Evolutionary conservation across 305 asterid species (phyloP), one percentile per base, ranked within the genome.

Genomic region (Caryopteris hybrid): DNA sequence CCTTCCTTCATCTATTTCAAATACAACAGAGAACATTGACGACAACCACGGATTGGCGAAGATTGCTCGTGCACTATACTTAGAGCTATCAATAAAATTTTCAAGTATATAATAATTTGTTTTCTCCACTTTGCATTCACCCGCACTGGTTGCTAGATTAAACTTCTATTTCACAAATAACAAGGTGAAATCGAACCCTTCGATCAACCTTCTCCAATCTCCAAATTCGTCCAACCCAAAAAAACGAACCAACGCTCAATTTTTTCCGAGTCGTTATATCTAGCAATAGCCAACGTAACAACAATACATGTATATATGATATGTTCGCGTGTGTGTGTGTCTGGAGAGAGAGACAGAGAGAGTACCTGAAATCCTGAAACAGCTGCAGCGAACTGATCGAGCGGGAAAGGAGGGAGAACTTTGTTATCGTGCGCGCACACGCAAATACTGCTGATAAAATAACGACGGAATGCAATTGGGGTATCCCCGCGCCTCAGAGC

Each of bases 41-140:
- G 56, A 7, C 68, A 16, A 31, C n/a, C 56, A 10, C 61, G 21
- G 20, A 16, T 21, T 33, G 12, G 12, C 27, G 39, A 25, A 13
- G 74, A 31, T 33, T 17, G 29, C 17, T 27, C 11, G 8, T 8
- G 46, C 54, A 8, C 66, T 36, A 29, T 66, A 84, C 45, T 80
- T 84, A 14, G 86, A 84, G 65, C 78, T 81, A 23, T 81, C 86
- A 11, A 65, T 81, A 6, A 79, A n/a, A 29, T 11, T 56, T 29
- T n/a, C 9, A 11, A 3, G 14, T 10, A 39, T 2, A 36, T 12
- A 39, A 39, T 39, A 2, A 39, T 12, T 2, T 2, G 7, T 39
- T 39, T 39, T 12, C 46, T 10, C 16, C 46, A 39, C 46, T 10
- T 11, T 39, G 2, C 46, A 39, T 5, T 36, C 42, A 36, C 42